A percentile compares a stretch with the other conserved stretches of the same genome.
These are phyloP conservation scores for Russula dissimulans DNA, from an alignment of 768 basidiomycete genomes.

Conservation along the genomic window DNA sequence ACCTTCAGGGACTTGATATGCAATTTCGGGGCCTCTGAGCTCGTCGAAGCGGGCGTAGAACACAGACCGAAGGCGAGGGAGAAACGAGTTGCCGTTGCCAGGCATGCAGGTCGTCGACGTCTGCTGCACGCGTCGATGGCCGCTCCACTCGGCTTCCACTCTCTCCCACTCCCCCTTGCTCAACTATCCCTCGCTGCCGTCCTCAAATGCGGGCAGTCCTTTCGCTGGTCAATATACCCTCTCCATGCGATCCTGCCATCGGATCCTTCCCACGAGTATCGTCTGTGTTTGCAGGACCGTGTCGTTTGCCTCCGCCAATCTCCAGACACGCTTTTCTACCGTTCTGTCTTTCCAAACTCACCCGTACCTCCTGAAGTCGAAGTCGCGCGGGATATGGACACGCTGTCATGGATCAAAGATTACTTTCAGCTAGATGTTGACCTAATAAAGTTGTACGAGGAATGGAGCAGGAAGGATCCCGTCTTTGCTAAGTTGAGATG, in stretches of 20 bases:
- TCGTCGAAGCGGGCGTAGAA: conserved; percentile 94
- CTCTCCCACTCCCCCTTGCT: conserved; percentile 48
- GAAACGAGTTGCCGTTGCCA: conserved; percentile 55
- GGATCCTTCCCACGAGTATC: conserved; percentile 51
- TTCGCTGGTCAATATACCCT: conserved; percentile 63
- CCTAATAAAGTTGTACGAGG: conserved; percentile 56
- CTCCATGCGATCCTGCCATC: conserved; percentile 23
- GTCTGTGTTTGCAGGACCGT: conserved; percentile 71
- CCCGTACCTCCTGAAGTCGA: conserved; percentile 28
- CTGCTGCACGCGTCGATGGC: neutral
- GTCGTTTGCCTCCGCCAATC: conserved; percentile 78
- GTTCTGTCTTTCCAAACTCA: conserved; percentile 50
- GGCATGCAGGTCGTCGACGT: conserved; percentile 25
- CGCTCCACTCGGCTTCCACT: conserved; percentile 38
- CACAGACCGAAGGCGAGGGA: conserved; percentile 72
- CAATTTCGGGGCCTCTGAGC: conserved; percentile 76
- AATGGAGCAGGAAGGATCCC: conserved; percentile 67
- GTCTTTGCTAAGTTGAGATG: conserved; percentile 59
- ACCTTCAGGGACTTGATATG: conserved; percentile 90
- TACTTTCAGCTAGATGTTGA: conserved; percentile 87
- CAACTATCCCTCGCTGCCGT: conserved; percentile 76
- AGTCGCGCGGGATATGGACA: conserved; percentile 47
- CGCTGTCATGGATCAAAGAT: conserved; percentile 63
- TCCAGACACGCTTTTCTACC: conserved; percentile 54
- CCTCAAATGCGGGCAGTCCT: conserved; percentile 76